phyloP scores from a whole-genome alignment of 805 yeast species.

The Candida suzukii region DNA sequence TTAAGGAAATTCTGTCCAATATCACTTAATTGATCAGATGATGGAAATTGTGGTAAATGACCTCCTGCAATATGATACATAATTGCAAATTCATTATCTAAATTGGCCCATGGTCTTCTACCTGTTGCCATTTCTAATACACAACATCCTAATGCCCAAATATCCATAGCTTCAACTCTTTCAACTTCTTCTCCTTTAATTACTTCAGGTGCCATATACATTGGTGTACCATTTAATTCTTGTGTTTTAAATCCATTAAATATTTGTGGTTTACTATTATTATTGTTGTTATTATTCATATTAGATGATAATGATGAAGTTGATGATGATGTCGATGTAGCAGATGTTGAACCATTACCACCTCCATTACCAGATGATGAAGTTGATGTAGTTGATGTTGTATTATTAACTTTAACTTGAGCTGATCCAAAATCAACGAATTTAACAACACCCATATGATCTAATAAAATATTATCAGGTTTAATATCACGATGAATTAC shows the following conservation, averaged over 20 bases:
- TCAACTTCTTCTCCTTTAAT: conserved; percentile 69
- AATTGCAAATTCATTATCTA: conserved; percentile 96
- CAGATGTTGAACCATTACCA: no score
- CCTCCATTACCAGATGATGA: no score
- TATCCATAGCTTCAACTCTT: conserved; percentile 65
- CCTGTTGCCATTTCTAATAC: conserved; percentile 96
- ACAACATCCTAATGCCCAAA: conserved; percentile 97
- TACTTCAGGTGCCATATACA: conserved; percentile 98
- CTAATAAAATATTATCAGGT: conserved; percentile 87
- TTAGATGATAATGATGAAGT: not conserved
- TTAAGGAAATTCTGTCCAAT: conserved; percentile 67
- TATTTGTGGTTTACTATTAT: conserved; percentile 8
- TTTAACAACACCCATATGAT: conserved; percentile 88
- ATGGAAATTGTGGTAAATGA: conserved; percentile 80
- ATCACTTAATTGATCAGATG: conserved; percentile 66
- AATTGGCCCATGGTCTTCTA: conserved; percentile 89
- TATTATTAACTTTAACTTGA: conserved; percentile 71
- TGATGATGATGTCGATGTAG: not conserved
- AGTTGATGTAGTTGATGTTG: not conserved
- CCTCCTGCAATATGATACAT: conserved; percentile 98
- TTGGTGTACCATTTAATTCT: conserved; percentile 85
- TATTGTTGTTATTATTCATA: conserved; percentile 25
- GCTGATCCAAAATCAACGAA: conserved; percentile 98
- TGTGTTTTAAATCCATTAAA: conserved; percentile 20
- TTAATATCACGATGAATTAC: conserved; percentile 96